Base-by-base conservation (phyloP, 148 eudicot species). In the Chenopodium album region DNA sequence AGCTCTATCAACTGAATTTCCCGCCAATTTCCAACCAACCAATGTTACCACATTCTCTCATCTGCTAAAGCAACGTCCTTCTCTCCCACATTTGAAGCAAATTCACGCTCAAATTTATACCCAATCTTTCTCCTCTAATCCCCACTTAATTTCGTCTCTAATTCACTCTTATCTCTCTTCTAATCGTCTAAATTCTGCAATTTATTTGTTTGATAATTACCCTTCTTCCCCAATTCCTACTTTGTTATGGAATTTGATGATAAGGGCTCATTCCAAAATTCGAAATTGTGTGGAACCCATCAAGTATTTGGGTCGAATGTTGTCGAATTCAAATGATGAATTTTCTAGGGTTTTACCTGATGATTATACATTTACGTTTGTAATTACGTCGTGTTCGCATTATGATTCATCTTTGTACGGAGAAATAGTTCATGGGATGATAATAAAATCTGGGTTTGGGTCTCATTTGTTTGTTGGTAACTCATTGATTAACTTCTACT, bases 281-380 rank as follows among this genome's bases (percentile, higher is more conserved):
- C 83, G 47, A 72, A 74, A 83, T 88, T 89, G 85, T 65, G 65
- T 67, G 32, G 81, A 88, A 77, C 79, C 94, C 70, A 74, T 94
- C 71, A 74, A 54, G 3, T 83, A 86, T 77, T 88, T 91, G 76
- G 70, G 85, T 71, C 82, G 76, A 54, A 89, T 94, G 94, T 76
- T 94, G 71, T 52, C 70, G 10, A 17, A 82, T 76, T 52, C 70
- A 4, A 17, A 85, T 76, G 83, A 77, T 28, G 65, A 47, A 14
- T 1, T 2, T 73, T 63, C 76, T 31, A 66, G 20, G 76, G 87
- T 87, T 75, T 70, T 68, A 7, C 98, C 96, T 0, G 98, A 94
- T 66, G 85, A 92, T 54, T 94, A 92, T 80, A 91, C 93, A 0
- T 91, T 86, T 66, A 94, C 90, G 1, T 94, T 90, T 75, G 88